These are phyloP conservation scores for Geotrichum reessii DNA, from an alignment of 1,139 yeast species.

Conservation along the genomic window DNA sequence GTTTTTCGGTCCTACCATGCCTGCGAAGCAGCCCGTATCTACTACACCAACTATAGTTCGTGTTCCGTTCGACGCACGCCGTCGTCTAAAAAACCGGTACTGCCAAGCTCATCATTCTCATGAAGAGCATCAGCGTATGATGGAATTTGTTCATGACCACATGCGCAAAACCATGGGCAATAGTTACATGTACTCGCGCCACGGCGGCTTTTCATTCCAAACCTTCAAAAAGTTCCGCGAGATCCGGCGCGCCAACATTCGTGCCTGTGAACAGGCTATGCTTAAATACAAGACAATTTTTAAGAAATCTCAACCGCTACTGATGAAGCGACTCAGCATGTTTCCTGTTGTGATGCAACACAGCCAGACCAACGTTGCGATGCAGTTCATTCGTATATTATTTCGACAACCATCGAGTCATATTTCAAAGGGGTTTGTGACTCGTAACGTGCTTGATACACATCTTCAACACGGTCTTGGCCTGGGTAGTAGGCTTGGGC, in stretches of 20 bases:
- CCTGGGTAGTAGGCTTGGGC: neutral
- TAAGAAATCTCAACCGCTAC: conserved; percentile 4
- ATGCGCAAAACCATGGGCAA: conserved; percentile 1
- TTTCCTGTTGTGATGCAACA: neutral
- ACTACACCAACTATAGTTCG: conserved; percentile 3
- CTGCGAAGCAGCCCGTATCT: neutral
- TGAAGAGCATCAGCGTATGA: neutral
- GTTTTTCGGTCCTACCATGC: neutral
- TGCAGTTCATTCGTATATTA: neutral
- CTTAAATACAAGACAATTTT: neutral
- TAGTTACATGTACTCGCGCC: neutral
- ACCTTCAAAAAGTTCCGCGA: neutral
- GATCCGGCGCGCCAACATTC: neutral
- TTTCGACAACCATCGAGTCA: neutral
- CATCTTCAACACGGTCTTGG: neutral
- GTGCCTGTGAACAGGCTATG: conserved; percentile 1
- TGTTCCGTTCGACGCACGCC: conserved; percentile 5
- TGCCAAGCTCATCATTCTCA: neutral
- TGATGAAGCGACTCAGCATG: neutral
- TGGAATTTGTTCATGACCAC: neutral
- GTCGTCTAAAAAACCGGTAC: conserved; percentile 2
- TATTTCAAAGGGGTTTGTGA: neutral
- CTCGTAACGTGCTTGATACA: neutral
- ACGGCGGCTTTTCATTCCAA: neutral
- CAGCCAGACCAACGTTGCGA: neutral